Conservation (phyloP, 2,329 filamentous ascomycete species). For the Pseudogymnoascus pannorum region DNA sequence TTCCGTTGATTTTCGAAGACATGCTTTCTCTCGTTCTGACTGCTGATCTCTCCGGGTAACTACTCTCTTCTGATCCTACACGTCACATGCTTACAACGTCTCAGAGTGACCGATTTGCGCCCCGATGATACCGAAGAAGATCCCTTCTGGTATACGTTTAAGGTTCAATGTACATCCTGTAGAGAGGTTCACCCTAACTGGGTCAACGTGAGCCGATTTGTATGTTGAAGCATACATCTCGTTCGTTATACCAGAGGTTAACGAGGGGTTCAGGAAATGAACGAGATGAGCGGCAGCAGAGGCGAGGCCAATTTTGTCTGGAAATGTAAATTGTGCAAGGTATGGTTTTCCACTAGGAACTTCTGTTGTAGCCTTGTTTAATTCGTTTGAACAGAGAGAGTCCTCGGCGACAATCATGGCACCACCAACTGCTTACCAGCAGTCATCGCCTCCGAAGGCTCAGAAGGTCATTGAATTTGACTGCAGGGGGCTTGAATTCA, state of each 20-base stretch:
- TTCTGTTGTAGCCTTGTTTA: constrained; percentile 5
- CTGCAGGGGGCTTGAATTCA: constrained; percentile 88
- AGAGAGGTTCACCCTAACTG: constrained; percentile 82
- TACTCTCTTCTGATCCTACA: constrained; percentile 13
- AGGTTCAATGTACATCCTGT: constrained; percentile 96
- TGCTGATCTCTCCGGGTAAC: constrained; percentile 63
- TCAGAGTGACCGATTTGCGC: constrained; percentile 80
- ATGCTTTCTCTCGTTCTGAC: constrained; percentile 63
- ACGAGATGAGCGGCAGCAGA: constrained; percentile 85
- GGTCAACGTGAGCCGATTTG: constrained; percentile 82
- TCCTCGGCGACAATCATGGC: constrained; percentile 79
- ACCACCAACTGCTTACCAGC: constrained; percentile 63
- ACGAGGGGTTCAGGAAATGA: constrained; percentile 56
- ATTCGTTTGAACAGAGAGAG: constrained; percentile 51
- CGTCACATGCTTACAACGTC: constrained; percentile 13
- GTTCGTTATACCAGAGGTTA: constrained; percentile 11
- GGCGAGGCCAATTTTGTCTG: constrained; percentile 99
- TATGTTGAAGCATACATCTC: constrained; percentile 31
- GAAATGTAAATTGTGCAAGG: constrained; percentile 98
- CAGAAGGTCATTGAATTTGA: constrained; percentile 85
- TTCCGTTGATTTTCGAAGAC: constrained; percentile 14
- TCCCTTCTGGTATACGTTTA: constrained; percentile 96
- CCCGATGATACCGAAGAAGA: constrained; percentile 73
- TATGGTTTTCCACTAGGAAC: constrained; percentile 32
- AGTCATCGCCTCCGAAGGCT: constrained; percentile 62